These are phyloP conservation scores for Vigna mungo DNA, from an alignment of 306 rosid species.

Conservation along the genomic window DNA sequence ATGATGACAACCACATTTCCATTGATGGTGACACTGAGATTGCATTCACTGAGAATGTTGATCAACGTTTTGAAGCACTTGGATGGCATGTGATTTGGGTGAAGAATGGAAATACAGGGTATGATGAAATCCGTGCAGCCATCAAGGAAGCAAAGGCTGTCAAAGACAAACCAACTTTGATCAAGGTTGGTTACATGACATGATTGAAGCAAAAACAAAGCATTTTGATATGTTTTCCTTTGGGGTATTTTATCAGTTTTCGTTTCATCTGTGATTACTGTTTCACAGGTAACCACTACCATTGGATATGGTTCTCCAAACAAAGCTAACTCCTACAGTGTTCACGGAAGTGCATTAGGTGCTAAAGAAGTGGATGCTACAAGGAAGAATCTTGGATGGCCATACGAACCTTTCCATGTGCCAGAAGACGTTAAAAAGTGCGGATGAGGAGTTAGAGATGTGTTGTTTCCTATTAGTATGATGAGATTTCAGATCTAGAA, in stretches of 20 bases:
- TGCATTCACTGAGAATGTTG: slow-evolving; percentile 94
- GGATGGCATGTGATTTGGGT: slow-evolving; percentile 99
- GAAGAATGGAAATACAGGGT: slow-evolving; percentile 97
- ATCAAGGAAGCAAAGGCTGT: slow-evolving; percentile 96
- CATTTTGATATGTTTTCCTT: neutral
- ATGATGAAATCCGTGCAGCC: slow-evolving; percentile 97
- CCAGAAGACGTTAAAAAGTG: slow-evolving; percentile 96
- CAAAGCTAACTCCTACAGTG: slow-evolving; percentile 94
- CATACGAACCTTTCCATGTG: slow-evolving; percentile 97
- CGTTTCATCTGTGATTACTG: slow-evolving; percentile 1
- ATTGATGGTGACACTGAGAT: slow-evolving; percentile 95
- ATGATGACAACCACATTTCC: slow-evolving; percentile 99
- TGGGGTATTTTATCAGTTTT: slow-evolving; percentile 4
- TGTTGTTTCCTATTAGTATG: slow-evolving; percentile 8
- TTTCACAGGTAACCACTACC: slow-evolving; percentile 89
- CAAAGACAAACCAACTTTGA: slow-evolving; percentile 93
- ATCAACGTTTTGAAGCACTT: slow-evolving; percentile 89
- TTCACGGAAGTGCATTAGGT: slow-evolving; percentile 94
- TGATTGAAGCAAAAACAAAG: slow-evolving; percentile 34
- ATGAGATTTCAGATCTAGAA: slow-evolving; percentile 42
- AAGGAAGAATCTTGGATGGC: slow-evolving; percentile 98
- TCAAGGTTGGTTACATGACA: slow-evolving; percentile 69
- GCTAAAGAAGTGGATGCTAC: slow-evolving; percentile 98
- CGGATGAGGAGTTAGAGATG: slow-evolving; percentile 42
- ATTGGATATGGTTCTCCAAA: slow-evolving; percentile 99